A percentile compares a stretch with the other conserved stretches of the same genome.
These are phyloP conservation scores for Sphagnurus paluster DNA, from an alignment of 1,284 basidiomycete genomes.

Conservation along the genomic window DNA sequence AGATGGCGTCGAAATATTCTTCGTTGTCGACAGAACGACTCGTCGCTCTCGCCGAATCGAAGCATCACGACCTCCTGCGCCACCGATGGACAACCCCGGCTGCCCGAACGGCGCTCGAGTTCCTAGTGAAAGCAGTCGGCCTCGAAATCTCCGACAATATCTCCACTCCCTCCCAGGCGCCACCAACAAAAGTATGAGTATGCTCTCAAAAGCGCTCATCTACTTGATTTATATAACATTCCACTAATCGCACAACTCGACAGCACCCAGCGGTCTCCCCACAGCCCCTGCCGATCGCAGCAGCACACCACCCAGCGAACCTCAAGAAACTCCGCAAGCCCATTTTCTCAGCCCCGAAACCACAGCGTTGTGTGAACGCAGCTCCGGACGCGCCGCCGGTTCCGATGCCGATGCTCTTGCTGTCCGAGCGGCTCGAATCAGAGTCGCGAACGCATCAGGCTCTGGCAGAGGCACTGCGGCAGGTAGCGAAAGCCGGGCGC, in stretches of 20 bases:
- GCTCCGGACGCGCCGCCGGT: neutral
- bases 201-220: neutral
- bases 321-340: conserved; percentile 30
- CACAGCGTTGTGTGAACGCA: conserved; percentile 1
- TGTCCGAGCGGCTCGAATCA: conserved; percentile 21
- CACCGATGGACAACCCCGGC: conserved; percentile 29
- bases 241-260: neutral
- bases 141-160: conserved; percentile 12
- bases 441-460: conserved; percentile 24
- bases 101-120: conserved; percentile 31
- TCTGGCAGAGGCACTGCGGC: conserved; percentile 22
- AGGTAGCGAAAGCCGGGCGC: conserved; percentile 11
- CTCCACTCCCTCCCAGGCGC: too few species aligned
- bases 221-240: neutral
- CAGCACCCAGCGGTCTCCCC: conserved; percentile 15
- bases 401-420: conserved; percentile 15
- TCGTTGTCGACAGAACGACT: conserved; percentile 35
- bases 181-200: too few species aligned
- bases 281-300: conserved; percentile 42
- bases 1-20: conserved; percentile 27
- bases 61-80: conserved; percentile 30
- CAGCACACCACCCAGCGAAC: conserved; percentile 46
- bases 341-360: conserved; percentile 19
- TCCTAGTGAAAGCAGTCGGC: conserved; percentile 33
- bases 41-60: conserved; percentile 33